Evolutionary conservation across 73 alveolate genomes (phyloP).

Genomic region (Urostyla sp.): DNA sequence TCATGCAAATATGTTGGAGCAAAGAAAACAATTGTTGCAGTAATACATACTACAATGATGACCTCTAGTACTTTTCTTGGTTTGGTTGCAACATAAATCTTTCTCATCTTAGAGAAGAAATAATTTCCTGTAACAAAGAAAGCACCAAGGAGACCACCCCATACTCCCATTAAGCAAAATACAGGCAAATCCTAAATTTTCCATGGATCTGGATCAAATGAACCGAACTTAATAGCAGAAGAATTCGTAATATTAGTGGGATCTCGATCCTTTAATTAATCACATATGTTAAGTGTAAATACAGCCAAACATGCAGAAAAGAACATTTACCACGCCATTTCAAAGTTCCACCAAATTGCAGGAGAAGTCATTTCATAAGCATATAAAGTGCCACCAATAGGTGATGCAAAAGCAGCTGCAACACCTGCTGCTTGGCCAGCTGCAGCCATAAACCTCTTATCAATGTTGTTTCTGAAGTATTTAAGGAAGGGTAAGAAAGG

Average conservation of each 20-base stretch:
- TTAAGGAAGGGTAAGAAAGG: conserved; percentile 48
- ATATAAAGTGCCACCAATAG: conserved; percentile 67
- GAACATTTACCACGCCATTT: conserved; percentile 55
- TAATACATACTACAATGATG: background rate
- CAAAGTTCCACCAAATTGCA: conserved; percentile 59
- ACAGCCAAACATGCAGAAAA: conserved; percentile 40
- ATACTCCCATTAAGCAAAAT: conserved; percentile 42
- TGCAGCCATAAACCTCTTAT: conserved; percentile 60
- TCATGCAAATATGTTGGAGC: conserved; percentile 29
- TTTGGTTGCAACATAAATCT: conserved; percentile 23
- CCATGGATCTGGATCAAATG: background rate
- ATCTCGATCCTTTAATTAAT: conserved; percentile 10
- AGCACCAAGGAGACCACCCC: conserved; percentile 59
- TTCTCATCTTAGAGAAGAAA: conserved; percentile 21
- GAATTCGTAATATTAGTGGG: conserved; percentile 21
- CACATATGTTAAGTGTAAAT: conserved; percentile 26
- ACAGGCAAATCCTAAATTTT: conserved; percentile 2
- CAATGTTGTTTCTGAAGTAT: conserved; percentile 53
- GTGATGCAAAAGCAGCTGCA: conserved; percentile 70
- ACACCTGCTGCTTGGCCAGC: conserved; percentile 73
- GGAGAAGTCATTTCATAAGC: conserved; percentile 67
- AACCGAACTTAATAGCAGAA: conserved; percentile 59
- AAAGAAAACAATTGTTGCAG: conserved; percentile 47
- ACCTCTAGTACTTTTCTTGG: conserved; percentile 19
- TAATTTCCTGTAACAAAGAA: conserved; percentile 31